Base-by-base conservation (phyloP, 2,329 filamentous ascomycete species). In the Neopestalotiopsis clavispora region DNA sequence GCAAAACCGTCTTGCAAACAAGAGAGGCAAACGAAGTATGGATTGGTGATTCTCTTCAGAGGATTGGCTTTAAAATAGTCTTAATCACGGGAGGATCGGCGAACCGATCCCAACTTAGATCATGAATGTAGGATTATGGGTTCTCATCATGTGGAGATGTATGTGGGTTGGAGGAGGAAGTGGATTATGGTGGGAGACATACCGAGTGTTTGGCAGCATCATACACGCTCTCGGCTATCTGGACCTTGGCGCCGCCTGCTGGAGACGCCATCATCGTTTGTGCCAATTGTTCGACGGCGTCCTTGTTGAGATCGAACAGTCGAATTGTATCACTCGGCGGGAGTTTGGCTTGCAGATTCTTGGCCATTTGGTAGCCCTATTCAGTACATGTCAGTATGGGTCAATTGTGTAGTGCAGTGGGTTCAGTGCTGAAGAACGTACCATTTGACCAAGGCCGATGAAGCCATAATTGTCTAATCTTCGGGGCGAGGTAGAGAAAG, bases 71-170 rank as follows among this genome's bases (percentile, higher is more conserved):
- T 89, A 83, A 83, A 80, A 83, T 80, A 80, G 76, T 76, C 75
- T 81, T 87, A 91, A 92, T 91, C 90, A 92, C 77, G 78, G 84
- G 84, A 85, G 84, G 84, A 76, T 80, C 84, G 79, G 80, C 84
- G 80, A 82, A 81, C 83, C 81, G 83, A 82, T 81, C 87, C 89
- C 89, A 90, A 92, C 89, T 92, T 92, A 91, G 89, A 91, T 92
- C 90, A 92, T 90, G 84, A 81, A 86, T 83, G 78, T 30, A 40
- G 34, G 77, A 79, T 80, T 74, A 80, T 70, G 59, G 45, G 45
- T 52, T 52, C 68, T 79, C 78, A 80, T 79, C 78, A 80, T 78
- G 68, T 76, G 71, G 78, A 74, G 66, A 69, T 32, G 66, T 69
- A 20, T 30, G 9, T 34, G 5, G 32, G 17, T 34, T n/a, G 32